Percentiles rank a stretch among this genome's conserved stretches.
phyloP scores from a whole-genome alignment of 768 basidiomycete genomes.

The Phanerochaete carnosa region DNA sequence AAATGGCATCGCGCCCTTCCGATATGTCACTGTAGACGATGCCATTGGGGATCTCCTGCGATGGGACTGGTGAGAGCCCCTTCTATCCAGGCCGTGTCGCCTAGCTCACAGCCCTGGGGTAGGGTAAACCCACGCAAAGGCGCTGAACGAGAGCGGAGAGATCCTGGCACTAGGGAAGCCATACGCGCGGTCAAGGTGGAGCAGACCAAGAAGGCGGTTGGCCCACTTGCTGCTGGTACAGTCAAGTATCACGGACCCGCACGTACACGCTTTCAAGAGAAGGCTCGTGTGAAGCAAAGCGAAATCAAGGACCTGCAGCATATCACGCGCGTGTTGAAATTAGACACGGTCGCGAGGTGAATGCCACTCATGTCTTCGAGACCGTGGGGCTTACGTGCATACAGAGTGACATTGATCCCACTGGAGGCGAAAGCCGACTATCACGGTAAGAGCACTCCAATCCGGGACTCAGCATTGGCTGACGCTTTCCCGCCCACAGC shows the following conservation, averaged over 20 bases:
- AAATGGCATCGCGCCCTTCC: slow-evolving; percentile 46
- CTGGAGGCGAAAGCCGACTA: slow-evolving; percentile 60
- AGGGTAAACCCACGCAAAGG: slow-evolving; percentile 12
- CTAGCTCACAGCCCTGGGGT: too few species aligned
- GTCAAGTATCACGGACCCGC: slow-evolving; percentile 33
- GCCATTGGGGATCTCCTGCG: slow-evolving; percentile 70
- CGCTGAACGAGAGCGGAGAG: neutral
- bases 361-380: slow-evolving; percentile 16
- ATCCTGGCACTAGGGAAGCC: slow-evolving; percentile 1
- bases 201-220: slow-evolving; percentile 21
- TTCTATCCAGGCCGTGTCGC: slow-evolving; percentile 13
- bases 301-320: slow-evolving; percentile 59
- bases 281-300: slow-evolving; percentile 35
- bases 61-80: slow-evolving; percentile 81
- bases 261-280: slow-evolving; percentile 40
- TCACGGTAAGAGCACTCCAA: slow-evolving; percentile 37
- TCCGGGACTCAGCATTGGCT: neutral
- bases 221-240: neutral
- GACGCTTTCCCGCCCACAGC: slow-evolving; percentile 28
- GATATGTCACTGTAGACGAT: slow-evolving; percentile 59
- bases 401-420: slow-evolving; percentile 60
- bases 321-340: slow-evolving; percentile 51
- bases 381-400: neutral
- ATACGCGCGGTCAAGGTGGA: slow-evolving; percentile 34
- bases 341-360: slow-evolving; percentile 56